These are phyloP conservation scores for Saturnispora zaruensis DNA, from an alignment of 805 yeast genomes.

Conservation along the genomic window DNA sequence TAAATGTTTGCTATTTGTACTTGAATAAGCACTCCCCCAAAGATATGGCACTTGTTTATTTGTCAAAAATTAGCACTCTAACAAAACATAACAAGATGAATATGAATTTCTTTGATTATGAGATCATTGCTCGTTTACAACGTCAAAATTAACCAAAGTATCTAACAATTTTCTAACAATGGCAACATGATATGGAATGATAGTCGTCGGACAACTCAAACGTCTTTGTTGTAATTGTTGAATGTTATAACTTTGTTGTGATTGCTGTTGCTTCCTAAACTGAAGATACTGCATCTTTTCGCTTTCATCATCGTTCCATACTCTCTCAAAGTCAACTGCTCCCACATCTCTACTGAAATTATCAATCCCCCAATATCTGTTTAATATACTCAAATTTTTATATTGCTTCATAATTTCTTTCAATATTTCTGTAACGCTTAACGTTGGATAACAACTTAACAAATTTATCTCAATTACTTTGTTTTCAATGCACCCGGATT, in stretches of 20 bases:
- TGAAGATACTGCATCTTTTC: conserved; percentile 15
- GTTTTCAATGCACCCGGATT: conserved; percentile 13
- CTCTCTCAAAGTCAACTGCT: conserved; percentile 30
- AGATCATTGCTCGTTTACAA: conserved; percentile 22
- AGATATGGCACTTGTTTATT: background rate
- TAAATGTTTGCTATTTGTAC: background rate
- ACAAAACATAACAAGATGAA: background rate
- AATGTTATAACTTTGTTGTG: conserved; percentile 2
- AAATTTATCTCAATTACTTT: conserved; percentile 52
- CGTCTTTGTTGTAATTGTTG: background rate
- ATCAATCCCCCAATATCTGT: conserved; percentile 12
- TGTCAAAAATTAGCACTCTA: background rate
- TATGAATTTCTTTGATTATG: background rate
- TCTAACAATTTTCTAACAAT: conserved; percentile 58
- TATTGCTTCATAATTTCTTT: conserved; percentile 51
- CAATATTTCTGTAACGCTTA: conserved; percentile 47
- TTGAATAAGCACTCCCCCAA: background rate
- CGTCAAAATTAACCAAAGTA: conserved; percentile 49
- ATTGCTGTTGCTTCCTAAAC: conserved; percentile 13
- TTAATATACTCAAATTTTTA: conserved; percentile 37
- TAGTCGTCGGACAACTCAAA: conserved; percentile 20
- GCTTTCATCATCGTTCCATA: conserved; percentile 15
- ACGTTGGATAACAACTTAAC: conserved; percentile 64
- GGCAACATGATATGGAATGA: conserved; percentile 66
- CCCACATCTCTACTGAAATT: conserved; percentile 14